Conservation (phyloP, 2,329 filamentous ascomycete genomes). For the Sarocladiaceae sp. region DNA sequence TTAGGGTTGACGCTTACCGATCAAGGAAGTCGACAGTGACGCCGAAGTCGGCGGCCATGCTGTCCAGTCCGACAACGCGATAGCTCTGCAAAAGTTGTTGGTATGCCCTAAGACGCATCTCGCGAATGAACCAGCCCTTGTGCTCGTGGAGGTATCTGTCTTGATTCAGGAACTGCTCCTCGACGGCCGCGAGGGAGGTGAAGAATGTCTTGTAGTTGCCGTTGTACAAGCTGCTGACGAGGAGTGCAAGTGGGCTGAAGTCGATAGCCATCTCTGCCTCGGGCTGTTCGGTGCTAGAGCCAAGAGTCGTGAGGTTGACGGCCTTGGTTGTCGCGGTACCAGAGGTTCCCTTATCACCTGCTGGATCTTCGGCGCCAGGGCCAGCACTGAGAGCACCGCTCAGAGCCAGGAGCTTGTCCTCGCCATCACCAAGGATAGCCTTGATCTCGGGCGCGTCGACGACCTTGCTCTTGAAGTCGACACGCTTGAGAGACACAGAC, state of each 20-base stretch:
- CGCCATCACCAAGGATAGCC: slow-evolving; percentile 85
- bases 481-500: slow-evolving; percentile 88
- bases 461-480: slow-evolving; percentile 98
- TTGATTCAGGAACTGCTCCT: slow-evolving; percentile 89
- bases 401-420: slow-evolving; percentile 81
- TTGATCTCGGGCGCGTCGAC: slow-evolving; percentile 98
- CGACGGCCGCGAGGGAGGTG: slow-evolving; percentile 79
- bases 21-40: slow-evolving; percentile 96
- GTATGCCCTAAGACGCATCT: slow-evolving; percentile 96
- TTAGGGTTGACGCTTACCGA: slow-evolving; percentile 70
- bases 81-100: slow-evolving; percentile 97
- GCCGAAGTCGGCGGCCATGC: slow-evolving; percentile 96
- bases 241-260: slow-evolving; percentile 80
- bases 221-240: slow-evolving; percentile 88
- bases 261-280: slow-evolving; percentile 81
- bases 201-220: slow-evolving; percentile 96
- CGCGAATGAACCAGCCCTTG: slow-evolving; percentile 93
- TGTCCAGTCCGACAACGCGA: slow-evolving; percentile 91
- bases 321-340: slow-evolving; percentile 48
- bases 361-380: slow-evolving; percentile 74
- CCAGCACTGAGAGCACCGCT: slow-evolving; percentile 78
- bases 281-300: slow-evolving; percentile 64
- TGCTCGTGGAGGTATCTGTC: slow-evolving; percentile 96
- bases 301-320: slow-evolving; percentile 85
- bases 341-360: slow-evolving; percentile 54